These are phyloP conservation scores for Cyanidiococcus yangmingshanensis DNA, from an alignment of 23 red algal genomes.

Conservation along the genomic window DNA sequence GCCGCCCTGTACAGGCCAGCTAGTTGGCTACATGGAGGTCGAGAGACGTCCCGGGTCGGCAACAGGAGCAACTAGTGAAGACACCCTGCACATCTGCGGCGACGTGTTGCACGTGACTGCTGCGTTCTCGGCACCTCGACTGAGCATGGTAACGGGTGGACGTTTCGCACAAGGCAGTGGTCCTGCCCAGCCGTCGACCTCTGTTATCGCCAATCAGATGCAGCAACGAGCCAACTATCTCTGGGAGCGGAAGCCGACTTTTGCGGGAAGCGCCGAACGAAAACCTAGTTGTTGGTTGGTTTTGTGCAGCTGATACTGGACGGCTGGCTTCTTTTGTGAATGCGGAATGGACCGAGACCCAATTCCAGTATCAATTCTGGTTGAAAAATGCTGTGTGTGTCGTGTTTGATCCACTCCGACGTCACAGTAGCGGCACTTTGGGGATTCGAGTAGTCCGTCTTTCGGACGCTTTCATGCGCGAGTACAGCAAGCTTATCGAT, in stretches of 20 bases:
- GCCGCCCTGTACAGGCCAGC: not conserved
- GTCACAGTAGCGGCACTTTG: slow-evolving; percentile 44
- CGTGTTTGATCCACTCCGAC: slow-evolving; percentile 80
- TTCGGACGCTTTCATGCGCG: slow-evolving; percentile 68
- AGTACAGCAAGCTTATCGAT: slow-evolving; percentile 27
- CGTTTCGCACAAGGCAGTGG: not conserved
- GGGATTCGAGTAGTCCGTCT: slow-evolving; percentile 66
- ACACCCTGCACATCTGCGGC: not conserved
- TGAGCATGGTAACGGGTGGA: not conserved
- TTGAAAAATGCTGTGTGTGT: slow-evolving; percentile 81
- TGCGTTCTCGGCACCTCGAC: not conserved
- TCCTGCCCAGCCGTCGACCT: not conserved
- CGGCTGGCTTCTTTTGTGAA: slow-evolving; percentile 88
- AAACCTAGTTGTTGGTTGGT: slow-evolving; percentile 95
- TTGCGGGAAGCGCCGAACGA: slow-evolving; percentile 83
- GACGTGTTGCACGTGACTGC: not conserved
- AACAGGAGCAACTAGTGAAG: not conserved
- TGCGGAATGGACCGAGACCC: slow-evolving; percentile 88
- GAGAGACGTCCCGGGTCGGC: too few species aligned
- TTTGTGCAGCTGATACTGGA: slow-evolving; percentile 44
- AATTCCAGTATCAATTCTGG: slow-evolving; percentile 77
- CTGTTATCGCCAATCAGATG: not conserved
- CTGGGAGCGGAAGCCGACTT: not conserved
- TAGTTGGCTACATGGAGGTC: not conserved
- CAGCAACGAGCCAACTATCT: not conserved